These are phyloP conservation scores for Bruguiera hainesii DNA, from an alignment of 441 rosid species.

Conservation along the genomic window DNA sequence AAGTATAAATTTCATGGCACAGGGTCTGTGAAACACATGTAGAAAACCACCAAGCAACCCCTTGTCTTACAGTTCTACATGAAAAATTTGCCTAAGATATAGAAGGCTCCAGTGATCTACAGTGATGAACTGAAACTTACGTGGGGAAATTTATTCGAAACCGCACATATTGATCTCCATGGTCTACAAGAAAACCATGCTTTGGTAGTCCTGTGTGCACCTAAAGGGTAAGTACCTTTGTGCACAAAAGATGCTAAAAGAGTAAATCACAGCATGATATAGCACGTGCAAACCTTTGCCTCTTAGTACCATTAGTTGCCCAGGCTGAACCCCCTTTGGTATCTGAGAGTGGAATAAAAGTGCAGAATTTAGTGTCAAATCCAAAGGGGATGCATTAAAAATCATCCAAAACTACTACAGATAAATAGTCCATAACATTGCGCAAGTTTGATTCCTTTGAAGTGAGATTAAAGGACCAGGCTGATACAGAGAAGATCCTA, in stretches of 20 bases:
- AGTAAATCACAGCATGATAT: constrained; percentile 2
- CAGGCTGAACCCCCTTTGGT: constrained; percentile 87
- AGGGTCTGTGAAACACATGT: no score
- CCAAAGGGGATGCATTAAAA: neutral
- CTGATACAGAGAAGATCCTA: no score
- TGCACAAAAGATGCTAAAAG: neutral
- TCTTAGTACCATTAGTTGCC: constrained; percentile 65
- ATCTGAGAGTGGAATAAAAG: constrained; percentile 48
- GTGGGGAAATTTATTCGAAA: constrained; percentile 69
- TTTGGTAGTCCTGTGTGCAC: constrained; percentile 65
- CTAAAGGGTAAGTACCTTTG: constrained; percentile 21
- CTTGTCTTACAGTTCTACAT: no score
- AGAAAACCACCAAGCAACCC: no score
- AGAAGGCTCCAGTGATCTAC: neutral
- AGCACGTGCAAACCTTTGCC: constrained; percentile 57
- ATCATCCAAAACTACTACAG: neutral
- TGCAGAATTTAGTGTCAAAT: constrained; percentile 13
- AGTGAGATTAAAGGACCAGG: no score
- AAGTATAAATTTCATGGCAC: no score
- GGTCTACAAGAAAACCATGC: constrained; percentile 59
- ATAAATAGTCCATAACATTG: no score
- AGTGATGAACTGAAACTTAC: constrained; percentile 40
- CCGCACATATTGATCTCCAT: constrained; percentile 86
- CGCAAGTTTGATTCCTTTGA: no score
- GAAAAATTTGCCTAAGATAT: no score